phyloP scores from a whole-genome alignment of 2,329 filamentous ascomycete genomes.

The Aureobasidium mangrovei region DNA sequence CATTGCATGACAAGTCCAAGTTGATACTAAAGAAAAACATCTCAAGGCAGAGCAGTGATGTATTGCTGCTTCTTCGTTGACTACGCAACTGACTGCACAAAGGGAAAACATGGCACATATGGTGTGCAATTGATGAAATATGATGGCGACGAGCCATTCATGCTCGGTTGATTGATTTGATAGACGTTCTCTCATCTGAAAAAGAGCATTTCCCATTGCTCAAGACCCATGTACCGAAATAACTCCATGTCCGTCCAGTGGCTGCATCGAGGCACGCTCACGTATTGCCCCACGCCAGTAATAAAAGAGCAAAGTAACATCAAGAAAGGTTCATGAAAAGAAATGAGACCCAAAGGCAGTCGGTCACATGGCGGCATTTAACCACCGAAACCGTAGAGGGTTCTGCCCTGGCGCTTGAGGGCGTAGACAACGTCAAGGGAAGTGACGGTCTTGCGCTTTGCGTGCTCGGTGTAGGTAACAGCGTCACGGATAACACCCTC shows the following conservation, averaged over 20 bases:
- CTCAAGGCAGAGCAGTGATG: background rate
- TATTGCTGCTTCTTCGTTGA: too few species aligned
- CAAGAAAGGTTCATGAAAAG: slow-evolving; percentile 7
- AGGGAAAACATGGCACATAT: background rate
- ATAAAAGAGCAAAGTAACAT: slow-evolving; percentile 1
- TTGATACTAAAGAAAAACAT: too few species aligned
- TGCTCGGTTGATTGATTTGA: slow-evolving; percentile 9
- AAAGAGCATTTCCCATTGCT: slow-evolving; percentile 4
- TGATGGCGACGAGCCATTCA: slow-evolving; percentile 5
- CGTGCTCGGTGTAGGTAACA: slow-evolving; percentile 75
- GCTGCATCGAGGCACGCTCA: slow-evolving; percentile 13
- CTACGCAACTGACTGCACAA: too few species aligned
- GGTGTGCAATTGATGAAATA: slow-evolving; percentile 1
- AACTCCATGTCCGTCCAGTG: slow-evolving; percentile 9
- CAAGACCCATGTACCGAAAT: slow-evolving; percentile 5
- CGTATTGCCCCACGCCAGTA: slow-evolving; percentile 3
- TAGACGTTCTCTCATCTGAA: slow-evolving; percentile 10
- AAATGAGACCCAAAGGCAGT: background rate
- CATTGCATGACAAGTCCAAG: too few species aligned
- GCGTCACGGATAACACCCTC: slow-evolving; percentile 72
- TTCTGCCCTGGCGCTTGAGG: slow-evolving; percentile 55
- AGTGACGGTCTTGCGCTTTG: slow-evolving; percentile 66
- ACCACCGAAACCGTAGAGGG: slow-evolving; percentile 62
- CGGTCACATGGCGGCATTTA: slow-evolving; percentile 27
- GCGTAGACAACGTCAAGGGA: slow-evolving; percentile 56